phyloP scores from a whole-genome alignment of 768 basidiomycete genomes.

The Suillus fuscotomentosus region DNA sequence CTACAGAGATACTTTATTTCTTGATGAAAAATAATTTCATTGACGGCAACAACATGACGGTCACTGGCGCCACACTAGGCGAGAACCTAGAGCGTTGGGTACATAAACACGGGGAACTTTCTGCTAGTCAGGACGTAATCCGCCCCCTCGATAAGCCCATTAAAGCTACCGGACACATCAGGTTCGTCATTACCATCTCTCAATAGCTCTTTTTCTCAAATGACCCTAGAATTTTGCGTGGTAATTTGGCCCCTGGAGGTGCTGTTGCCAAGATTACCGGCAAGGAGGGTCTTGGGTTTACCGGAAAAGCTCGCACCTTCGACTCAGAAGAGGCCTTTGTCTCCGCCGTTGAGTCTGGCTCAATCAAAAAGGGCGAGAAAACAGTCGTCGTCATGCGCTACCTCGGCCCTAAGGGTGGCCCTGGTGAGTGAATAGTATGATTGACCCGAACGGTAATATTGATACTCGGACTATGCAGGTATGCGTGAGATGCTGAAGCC shows the following conservation, averaged over 20 bases:
- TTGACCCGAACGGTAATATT: conserved; percentile 6
- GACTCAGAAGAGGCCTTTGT: conserved; percentile 89
- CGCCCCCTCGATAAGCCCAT: conserved; percentile 85
- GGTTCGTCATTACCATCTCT: conserved; percentile 42
- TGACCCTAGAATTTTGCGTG: conserved; percentile 71
- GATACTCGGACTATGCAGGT: conserved; percentile 42
- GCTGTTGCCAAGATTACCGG: conserved; percentile 98
- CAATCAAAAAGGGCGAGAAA: conserved; percentile 94
- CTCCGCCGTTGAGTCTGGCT: conserved; percentile 82
- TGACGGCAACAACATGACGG: conserved; percentile 87
- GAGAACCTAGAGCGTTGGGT: conserved; percentile 93
- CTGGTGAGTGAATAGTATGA: conserved; percentile 52
- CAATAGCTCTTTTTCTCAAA: conserved; percentile 7
- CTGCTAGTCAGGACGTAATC: conserved; percentile 78
- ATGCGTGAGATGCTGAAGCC: conserved; percentile 99
- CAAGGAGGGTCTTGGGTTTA: conserved; percentile 88
- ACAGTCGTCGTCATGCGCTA: conserved; percentile 94
- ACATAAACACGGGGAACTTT: conserved; percentile 74
- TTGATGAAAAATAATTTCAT: conserved; percentile 85
- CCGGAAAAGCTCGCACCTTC: conserved; percentile 90
- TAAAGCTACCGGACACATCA: conserved; percentile 86
- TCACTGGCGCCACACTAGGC: conserved; percentile 85
- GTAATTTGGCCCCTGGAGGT: conserved; percentile 91
- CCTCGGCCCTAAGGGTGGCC: conserved; percentile 95
- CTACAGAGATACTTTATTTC: conserved; percentile 77